Evolutionary conservation across 768 basidiomycete genomes (phyloP).

Genomic region (Russula griseocarnosa): DNA sequence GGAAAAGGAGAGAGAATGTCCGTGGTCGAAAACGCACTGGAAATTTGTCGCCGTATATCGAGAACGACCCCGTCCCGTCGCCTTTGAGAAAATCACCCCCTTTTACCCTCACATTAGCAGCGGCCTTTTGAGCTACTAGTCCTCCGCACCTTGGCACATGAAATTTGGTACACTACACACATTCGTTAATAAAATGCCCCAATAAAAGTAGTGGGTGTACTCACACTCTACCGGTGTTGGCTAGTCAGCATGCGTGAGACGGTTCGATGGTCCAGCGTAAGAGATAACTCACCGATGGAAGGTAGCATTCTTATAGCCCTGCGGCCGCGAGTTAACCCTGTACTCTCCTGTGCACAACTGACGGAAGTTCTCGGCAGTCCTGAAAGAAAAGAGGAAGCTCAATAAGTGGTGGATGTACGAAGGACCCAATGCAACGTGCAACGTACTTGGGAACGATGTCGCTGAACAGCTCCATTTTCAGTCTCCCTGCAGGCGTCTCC

Average conservation of each 20-base stretch:
- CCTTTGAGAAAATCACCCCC: slow-evolving; percentile 93
- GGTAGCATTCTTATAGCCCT: slow-evolving; percentile 87
- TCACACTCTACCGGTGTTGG: slow-evolving; percentile 58
- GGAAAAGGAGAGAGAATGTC: not conserved
- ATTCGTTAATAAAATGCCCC: slow-evolving; percentile 24
- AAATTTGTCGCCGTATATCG: slow-evolving; percentile 95
- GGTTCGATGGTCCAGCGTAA: slow-evolving; percentile 27
- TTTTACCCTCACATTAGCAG: slow-evolving; percentile 32
- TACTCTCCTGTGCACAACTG: slow-evolving; percentile 98
- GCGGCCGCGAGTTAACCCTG: slow-evolving; percentile 77
- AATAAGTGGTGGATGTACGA: slow-evolving; percentile 7
- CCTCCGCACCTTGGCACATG: slow-evolving; percentile 82
- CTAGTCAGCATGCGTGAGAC: slow-evolving; percentile 31
- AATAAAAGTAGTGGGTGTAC: slow-evolving; percentile 19
- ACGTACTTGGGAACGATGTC: slow-evolving; percentile 92
- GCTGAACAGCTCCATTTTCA: slow-evolving; percentile 97
- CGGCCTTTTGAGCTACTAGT: not conserved
- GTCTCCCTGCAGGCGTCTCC: slow-evolving; percentile 88
- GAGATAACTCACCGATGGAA: slow-evolving; percentile 74
- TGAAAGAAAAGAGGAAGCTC: slow-evolving; percentile 34
- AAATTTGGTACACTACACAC: slow-evolving; percentile 73
- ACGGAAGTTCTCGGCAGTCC: slow-evolving; percentile 97
- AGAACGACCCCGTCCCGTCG: slow-evolving; percentile 94
- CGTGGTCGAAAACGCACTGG: slow-evolving; percentile 48
- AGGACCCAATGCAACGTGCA: slow-evolving; percentile 30